Conservation (phyloP, 345 rosid species). For the Moricandia moricandioides region DNA sequence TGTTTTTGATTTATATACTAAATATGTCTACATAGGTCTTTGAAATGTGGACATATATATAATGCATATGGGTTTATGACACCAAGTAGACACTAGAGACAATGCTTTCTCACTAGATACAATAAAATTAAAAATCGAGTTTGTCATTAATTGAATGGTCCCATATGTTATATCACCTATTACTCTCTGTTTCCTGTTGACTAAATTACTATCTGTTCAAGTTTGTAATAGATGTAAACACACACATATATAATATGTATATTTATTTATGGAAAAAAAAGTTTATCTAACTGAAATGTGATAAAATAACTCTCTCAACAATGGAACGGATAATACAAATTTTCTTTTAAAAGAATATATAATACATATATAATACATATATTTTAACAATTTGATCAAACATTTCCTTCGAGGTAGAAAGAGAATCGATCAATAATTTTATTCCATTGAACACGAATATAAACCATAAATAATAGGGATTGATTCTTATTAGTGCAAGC, state of each 20-base stretch:
- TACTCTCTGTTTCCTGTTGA: background rate
- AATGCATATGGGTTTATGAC: background rate
- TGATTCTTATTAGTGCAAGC: slow-evolving; percentile 7
- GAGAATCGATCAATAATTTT: background rate
- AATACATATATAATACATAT: background rate
- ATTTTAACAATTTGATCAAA: background rate
- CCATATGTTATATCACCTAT: slow-evolving; percentile 31
- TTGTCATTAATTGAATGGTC: slow-evolving; percentile 28
- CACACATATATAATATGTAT: background rate
- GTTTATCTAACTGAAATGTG: background rate
- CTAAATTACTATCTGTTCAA: background rate
- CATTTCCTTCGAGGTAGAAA: background rate
- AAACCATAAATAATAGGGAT: background rate
- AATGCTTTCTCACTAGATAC: slow-evolving; percentile 27
- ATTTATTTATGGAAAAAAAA: background rate
- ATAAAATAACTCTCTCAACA: background rate
- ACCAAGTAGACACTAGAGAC: slow-evolving; percentile 19
- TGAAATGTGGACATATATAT: background rate
- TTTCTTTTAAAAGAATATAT: background rate
- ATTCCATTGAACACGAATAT: background rate
- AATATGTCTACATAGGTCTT: background rate
- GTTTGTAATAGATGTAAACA: background rate
- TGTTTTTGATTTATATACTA: background rate
- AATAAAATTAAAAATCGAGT: slow-evolving; percentile 5
- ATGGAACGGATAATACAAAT: background rate